Percentiles rank a stretch among this genome's conserved stretches.
Evolutionary conservation across 139 green algal species (phyloP).

Genomic region (Tetradesmus lagerheimii): DNA sequence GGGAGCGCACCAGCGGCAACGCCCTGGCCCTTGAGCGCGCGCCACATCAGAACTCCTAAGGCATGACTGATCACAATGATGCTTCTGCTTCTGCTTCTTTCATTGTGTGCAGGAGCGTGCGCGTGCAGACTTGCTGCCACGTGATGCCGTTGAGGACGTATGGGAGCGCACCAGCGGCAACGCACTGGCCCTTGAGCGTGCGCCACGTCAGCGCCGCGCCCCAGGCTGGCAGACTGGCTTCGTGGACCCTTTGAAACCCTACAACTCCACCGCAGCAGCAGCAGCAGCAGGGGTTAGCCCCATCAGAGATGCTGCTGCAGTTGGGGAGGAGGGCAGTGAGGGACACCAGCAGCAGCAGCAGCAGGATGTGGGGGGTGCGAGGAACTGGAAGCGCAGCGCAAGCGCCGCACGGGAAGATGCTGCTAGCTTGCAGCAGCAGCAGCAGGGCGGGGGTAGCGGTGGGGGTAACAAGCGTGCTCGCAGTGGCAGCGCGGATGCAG

Average conservation of each 20-base stretch:
- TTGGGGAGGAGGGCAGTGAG: neutral
- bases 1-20: constrained; percentile 39
- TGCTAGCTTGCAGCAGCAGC: neutral
- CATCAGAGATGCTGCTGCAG: neutral
- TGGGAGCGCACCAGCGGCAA: constrained; percentile 50
- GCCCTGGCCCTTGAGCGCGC: neutral
- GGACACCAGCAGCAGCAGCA: neutral
- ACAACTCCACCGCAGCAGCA: neutral
- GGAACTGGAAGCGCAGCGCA: neutral
- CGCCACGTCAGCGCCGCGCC: constrained; percentile 48
- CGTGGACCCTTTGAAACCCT: constrained; percentile 39
- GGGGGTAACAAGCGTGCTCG: constrained; percentile 2
- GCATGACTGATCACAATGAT: no score
- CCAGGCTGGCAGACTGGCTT: constrained; percentile 61
- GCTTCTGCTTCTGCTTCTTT: neutral
- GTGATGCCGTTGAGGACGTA: constrained; percentile 62
- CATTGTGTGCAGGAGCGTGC: constrained; percentile 49
- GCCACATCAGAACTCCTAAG: no score
- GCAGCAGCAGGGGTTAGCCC: neutral
- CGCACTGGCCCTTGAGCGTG: constrained; percentile 43
- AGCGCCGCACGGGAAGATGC: neutral
- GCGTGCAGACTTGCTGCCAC: constrained; percentile 55
- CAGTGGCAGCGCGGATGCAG: neutral
- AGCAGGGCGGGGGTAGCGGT: neutral
- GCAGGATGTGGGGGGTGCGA: neutral